A percentile compares a stretch with the other conserved stretches of the same genome.
phyloP scores from a whole-genome alignment of 106 monocot genomes.

The Dendrobium officinale region DNA sequence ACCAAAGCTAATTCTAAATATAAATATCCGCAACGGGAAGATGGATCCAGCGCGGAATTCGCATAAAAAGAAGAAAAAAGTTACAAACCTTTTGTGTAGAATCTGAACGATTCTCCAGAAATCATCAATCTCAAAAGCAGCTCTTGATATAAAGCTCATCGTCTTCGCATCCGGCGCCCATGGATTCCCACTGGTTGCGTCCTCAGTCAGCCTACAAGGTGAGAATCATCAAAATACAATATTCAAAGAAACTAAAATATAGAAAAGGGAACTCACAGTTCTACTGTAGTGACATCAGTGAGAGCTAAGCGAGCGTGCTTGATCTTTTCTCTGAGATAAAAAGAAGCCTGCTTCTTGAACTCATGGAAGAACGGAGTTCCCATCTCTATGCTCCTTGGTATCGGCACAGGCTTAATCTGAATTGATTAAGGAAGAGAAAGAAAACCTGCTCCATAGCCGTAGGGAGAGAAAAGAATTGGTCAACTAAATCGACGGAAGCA shows the following conservation, averaged over 20 bases:
- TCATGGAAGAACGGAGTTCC: conserved; percentile 49
- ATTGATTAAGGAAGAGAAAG: no score
- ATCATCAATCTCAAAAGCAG: conserved; percentile 71
- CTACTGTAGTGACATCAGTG: conserved; percentile 64
- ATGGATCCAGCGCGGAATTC: no score
- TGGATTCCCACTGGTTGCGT: conserved; percentile 39
- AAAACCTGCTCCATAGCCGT: no score
- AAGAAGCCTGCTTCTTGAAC: conserved; percentile 63
- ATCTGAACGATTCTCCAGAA: conserved; percentile 59
- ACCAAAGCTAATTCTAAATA: not conserved
- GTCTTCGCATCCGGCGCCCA: conserved; percentile 56
- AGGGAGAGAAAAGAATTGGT: not conserved
- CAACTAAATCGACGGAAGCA: not conserved
- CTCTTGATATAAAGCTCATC: conserved; percentile 61
- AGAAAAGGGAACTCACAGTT: conserved; percentile 31
- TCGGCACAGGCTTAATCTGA: conserved; percentile 5
- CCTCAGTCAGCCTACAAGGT: conserved; percentile 39
- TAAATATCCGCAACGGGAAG: no score
- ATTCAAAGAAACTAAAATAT: not conserved
- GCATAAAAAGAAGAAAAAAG: not conserved
- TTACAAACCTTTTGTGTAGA: conserved; percentile 53
- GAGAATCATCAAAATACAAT: not conserved
- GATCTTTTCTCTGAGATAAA: conserved; percentile 61
- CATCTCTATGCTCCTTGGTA: conserved; percentile 14
- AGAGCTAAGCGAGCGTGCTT: conserved; percentile 52